These are phyloP conservation scores for Triadica sebifera DNA, from an alignment of 345 rosid species.

Conservation along the genomic window DNA sequence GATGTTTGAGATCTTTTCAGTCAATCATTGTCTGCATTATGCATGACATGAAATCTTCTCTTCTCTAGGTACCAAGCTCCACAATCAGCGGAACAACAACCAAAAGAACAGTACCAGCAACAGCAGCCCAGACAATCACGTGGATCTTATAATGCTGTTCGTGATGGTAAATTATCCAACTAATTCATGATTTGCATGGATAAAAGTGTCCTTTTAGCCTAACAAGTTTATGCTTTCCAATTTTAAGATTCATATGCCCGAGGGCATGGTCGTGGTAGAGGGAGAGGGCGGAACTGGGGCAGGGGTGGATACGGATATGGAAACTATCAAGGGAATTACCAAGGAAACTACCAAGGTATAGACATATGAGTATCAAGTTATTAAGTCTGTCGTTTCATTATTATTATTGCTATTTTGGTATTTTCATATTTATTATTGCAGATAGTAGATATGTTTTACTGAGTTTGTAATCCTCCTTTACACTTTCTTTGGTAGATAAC, in stretches of 20 bases:
- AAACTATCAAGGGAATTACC: conserved; percentile 9
- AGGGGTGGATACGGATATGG: conserved; percentile 45
- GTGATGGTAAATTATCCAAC: conserved; percentile 56
- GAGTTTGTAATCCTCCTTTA: not conserved
- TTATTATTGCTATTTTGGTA: not conserved
- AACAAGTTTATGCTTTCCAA: not conserved
- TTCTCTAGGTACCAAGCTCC: conserved; percentile 84
- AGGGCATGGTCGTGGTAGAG: conserved; percentile 48
- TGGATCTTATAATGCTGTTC: conserved; percentile 44
- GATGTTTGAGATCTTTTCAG: not conserved
- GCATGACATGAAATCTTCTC: conserved; percentile 3
- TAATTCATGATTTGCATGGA: conserved; percentile 4
- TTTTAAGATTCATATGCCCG: conserved; percentile 45
- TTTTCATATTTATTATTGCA: not conserved
- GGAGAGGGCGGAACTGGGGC: conserved; percentile 42
- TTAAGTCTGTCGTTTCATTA: not conserved
- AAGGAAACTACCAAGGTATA: not conserved
- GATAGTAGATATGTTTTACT: not conserved
- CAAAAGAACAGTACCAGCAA: conserved; percentile 54
- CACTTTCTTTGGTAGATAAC: conserved; percentile 23
- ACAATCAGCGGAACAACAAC: conserved; percentile 39
- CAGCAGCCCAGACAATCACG: conserved; percentile 49
- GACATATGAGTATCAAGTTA: not conserved
- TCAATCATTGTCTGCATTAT: not conserved
- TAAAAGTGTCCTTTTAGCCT: not conserved